A percentile compares a stretch with the other conserved stretches of the same genome.
Evolutionary conservation across 306 rosid genomes (phyloP).

Genomic region (Rosa persica): DNA sequence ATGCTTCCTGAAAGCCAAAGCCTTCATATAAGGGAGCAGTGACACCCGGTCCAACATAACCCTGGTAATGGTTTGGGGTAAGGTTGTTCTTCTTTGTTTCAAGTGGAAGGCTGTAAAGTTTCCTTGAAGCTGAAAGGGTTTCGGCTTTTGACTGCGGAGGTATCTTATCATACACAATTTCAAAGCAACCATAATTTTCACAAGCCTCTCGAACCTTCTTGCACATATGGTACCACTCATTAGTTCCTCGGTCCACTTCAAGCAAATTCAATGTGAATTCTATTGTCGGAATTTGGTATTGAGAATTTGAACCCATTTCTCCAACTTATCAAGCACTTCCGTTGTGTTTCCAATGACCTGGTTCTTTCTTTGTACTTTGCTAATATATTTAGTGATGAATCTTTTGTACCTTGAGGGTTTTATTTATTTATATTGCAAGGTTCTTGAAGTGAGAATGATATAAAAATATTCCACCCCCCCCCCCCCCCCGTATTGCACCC

Average conservation of each 20-base stretch:
- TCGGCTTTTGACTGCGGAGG: not conserved
- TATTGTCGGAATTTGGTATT: not conserved
- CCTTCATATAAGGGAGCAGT: not conserved
- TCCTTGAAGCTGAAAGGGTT: not conserved
- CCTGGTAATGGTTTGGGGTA: not conserved
- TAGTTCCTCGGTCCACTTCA: slow-evolving; percentile 28
- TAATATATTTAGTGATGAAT: no score
- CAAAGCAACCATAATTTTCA: slow-evolving; percentile 29
- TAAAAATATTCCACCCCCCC: not conserved
- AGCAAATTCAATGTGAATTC: not conserved
- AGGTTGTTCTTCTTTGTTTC: not conserved
- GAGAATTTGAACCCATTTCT: not conserved
- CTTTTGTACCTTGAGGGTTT: not conserved
- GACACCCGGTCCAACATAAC: not conserved
- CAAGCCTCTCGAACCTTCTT: slow-evolving; percentile 47
- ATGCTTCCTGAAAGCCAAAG: slow-evolving; percentile 10
- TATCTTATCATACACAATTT: not conserved
- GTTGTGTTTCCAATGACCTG: not conserved
- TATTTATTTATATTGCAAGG: not conserved
- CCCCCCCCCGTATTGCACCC: no score
- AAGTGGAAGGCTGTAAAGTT: slow-evolving; percentile 8
- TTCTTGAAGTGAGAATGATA: not conserved
- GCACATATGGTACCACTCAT: slow-evolving; percentile 31
- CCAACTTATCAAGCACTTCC: not conserved
- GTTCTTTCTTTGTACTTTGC: not conserved